Evolutionary conservation across 2,329 filamentous ascomycete species (phyloP).

Genomic region (Arthrobotrys entomopaga): DNA sequence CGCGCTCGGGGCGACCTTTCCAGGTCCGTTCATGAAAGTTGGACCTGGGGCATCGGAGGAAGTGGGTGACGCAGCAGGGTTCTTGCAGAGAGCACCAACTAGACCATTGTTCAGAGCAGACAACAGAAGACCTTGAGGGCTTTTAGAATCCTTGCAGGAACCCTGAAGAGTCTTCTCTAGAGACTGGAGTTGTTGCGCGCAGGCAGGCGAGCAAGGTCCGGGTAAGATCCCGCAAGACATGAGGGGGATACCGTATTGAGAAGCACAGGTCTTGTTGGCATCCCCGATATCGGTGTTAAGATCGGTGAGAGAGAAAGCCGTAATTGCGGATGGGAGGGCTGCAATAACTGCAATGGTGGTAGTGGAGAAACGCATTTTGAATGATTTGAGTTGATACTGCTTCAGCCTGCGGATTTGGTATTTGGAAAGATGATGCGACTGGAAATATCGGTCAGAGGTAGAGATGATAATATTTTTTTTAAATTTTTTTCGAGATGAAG

Average conservation of each 20-base stretch:
- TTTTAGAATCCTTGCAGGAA: constrained; percentile 28
- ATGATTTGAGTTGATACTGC: background rate
- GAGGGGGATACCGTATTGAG: constrained; percentile 50
- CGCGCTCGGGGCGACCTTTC: constrained; percentile 16
- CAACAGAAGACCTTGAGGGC: constrained; percentile 18
- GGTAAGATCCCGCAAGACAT: constrained; percentile 48
- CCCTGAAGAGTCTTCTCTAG: constrained; percentile 44
- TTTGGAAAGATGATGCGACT: background rate
- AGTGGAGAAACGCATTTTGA: constrained; percentile 52
- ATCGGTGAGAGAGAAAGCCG: constrained; percentile 41
- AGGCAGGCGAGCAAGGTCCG: constrained; percentile 36
- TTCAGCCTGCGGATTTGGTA: background rate
- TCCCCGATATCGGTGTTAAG: constrained; percentile 35
- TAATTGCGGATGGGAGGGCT: constrained; percentile 41
- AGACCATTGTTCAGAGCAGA: constrained; percentile 38
- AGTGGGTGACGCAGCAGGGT: constrained; percentile 1
- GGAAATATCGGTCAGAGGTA: background rate
- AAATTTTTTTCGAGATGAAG: background rate
- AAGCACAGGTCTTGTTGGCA: constrained; percentile 40
- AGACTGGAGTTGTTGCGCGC: constrained; percentile 36
- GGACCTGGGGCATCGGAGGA: constrained; percentile 9
- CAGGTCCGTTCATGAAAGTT: constrained; percentile 36
- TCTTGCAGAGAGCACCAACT: constrained; percentile 34
- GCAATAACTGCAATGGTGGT: constrained; percentile 35
- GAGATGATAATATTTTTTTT: background rate